Percentiles rank a stretch among this genome's conserved stretches.
Evolutionary conservation across 1,139 yeast species (phyloP).

Genomic region (Pichia sp.): DNA sequence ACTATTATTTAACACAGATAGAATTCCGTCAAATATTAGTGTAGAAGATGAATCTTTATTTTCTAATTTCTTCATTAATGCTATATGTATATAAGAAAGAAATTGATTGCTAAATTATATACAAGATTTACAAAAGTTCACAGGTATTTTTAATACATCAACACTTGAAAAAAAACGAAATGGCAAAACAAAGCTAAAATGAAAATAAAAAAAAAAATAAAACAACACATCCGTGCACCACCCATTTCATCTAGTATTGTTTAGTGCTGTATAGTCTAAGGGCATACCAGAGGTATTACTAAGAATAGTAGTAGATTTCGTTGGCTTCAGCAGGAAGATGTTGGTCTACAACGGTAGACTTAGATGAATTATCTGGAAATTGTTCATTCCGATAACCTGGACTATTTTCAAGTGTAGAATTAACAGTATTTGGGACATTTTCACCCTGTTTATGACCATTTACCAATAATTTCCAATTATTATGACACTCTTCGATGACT

Average conservation of each 20-base stretch:
- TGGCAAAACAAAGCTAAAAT: background rate
- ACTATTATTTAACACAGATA: background rate
- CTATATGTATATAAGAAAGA: background rate
- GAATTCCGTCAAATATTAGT: background rate
- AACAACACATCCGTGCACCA: background rate
- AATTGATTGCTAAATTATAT: background rate
- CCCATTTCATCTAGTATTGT: background rate
- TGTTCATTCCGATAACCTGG: slow-evolving; percentile 21
- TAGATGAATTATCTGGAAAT: background rate
- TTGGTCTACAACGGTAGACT: background rate
- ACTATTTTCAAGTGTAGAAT: slow-evolving; percentile 33
- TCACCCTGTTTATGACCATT: slow-evolving; percentile 37
- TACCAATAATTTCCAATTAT: slow-evolving; percentile 70
- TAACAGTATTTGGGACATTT: slow-evolving; percentile 32
- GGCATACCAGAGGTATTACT: too few species aligned
- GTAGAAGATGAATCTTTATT: background rate
- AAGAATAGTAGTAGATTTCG: slow-evolving; percentile 30
- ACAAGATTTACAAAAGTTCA: background rate
- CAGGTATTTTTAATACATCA: background rate
- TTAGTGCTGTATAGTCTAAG: too few species aligned
- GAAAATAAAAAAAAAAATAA: background rate
- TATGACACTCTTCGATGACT: slow-evolving; percentile 66
- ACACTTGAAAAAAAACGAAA: background rate
- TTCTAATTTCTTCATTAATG: background rate
- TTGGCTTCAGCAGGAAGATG: slow-evolving; percentile 20